phyloP scores from a whole-genome alignment of 2,329 filamentous ascomycete species.

The Aspergillus sp. region DNA sequence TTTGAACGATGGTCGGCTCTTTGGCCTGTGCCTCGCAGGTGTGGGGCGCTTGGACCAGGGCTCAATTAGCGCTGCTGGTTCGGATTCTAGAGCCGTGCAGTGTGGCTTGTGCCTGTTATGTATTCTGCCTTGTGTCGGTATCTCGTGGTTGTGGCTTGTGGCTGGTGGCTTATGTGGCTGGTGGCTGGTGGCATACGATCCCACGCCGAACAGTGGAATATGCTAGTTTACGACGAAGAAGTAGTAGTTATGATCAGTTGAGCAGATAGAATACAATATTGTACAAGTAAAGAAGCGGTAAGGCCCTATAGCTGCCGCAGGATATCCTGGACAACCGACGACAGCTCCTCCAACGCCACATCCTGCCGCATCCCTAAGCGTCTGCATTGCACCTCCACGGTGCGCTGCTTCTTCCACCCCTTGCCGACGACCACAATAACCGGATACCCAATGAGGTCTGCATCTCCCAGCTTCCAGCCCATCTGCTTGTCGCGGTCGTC shows the following conservation, averaged over 20 bases:
- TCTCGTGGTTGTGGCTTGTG: too few species aligned
- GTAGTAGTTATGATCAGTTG: not conserved
- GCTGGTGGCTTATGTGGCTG: too few species aligned
- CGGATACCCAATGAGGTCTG: slow-evolving; percentile 86
- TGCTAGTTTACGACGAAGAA: not conserved
- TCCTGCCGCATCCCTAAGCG: slow-evolving; percentile 64
- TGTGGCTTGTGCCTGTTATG: not conserved
- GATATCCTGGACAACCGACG: slow-evolving; percentile 52
- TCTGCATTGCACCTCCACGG: slow-evolving; percentile 81
- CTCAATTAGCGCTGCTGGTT: not conserved
- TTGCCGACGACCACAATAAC: slow-evolving; percentile 79
- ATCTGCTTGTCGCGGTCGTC: slow-evolving; percentile 74
- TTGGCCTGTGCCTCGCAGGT: not conserved
- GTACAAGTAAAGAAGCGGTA: slow-evolving; percentile 1
- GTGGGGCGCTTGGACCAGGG: not conserved
- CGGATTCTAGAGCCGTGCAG: not conserved
- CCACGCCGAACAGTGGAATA: not conserved
- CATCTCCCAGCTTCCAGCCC: slow-evolving; percentile 87
- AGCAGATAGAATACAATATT: not conserved
- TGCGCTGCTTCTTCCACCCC: slow-evolving; percentile 62
- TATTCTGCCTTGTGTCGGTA: not conserved
- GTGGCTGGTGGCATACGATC: too few species aligned
- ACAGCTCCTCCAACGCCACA: slow-evolving; percentile 58
- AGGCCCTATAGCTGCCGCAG: slow-evolving; percentile 54
- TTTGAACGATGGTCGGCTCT: not conserved